A percentile compares a stretch with the other conserved stretches of the same genome.
phyloP scores from a whole-genome alignment of 2,329 filamentous ascomycete genomes.

The Stachybotrys chartarum region DNA sequence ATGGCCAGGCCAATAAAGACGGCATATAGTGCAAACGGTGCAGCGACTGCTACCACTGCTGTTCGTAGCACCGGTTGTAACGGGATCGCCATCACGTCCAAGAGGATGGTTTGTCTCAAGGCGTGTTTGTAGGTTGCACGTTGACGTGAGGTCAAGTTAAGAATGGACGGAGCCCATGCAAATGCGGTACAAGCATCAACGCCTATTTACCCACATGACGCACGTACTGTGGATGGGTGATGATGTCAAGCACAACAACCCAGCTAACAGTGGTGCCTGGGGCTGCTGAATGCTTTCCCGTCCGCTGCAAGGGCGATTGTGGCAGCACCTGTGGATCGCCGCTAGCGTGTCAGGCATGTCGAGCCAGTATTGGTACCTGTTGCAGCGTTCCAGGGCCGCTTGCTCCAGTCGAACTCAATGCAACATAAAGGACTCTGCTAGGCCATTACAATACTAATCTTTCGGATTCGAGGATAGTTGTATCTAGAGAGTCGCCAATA shows the following conservation, averaged over 20 bases:
- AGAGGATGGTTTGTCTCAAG: too few relatives aligned
- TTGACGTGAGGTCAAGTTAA: neutral
- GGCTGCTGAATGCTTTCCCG: too few relatives aligned
- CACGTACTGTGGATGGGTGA: neutral
- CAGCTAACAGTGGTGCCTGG: too few relatives aligned
- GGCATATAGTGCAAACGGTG: constrained; percentile 58
- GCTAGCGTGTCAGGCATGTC: neutral
- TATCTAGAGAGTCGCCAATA: too few relatives aligned
- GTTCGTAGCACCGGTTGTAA: constrained; percentile 17
- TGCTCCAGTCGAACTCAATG: too few relatives aligned
- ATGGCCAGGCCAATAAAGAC: constrained; percentile 58
- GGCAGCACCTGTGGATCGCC: neutral
- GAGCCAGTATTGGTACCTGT: neutral
- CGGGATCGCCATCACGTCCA: constrained; percentile 17
- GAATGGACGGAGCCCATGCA: too few relatives aligned
- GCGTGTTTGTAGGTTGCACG: too few relatives aligned
- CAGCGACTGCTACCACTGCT: constrained; percentile 46
- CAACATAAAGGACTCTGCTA: too few relatives aligned
- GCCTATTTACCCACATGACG: neutral
- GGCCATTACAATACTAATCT: too few relatives aligned
- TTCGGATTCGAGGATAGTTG: too few relatives aligned
- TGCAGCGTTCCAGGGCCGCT: neutral
- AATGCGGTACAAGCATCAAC: neutral
- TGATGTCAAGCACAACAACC: neutral
- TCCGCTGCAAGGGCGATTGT: neutral